Conservation (phyloP, 2,329 filamentous ascomycete genomes). For the Neonectria magnoliae region DNA sequence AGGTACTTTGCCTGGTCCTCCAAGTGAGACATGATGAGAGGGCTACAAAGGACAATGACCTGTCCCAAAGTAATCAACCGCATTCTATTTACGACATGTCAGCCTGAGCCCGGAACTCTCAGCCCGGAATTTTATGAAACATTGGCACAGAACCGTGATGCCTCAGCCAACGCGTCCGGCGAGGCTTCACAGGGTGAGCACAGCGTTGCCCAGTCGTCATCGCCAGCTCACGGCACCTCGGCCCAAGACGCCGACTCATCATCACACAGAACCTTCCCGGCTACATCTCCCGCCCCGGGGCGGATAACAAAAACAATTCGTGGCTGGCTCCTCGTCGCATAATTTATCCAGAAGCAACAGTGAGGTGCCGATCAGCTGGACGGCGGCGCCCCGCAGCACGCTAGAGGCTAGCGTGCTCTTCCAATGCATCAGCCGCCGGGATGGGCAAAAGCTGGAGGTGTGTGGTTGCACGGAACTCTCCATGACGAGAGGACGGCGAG, state of each 20-base stretch:
- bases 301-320: neutral
- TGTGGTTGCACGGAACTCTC: neutral
- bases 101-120: neutral
- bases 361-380: neutral
- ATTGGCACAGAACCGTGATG: neutral
- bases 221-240: neutral
- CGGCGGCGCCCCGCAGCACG: constrained; percentile 26
- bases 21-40: neutral
- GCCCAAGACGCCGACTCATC: neutral
- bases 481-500: neutral
- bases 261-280: neutral
- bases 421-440: neutral
- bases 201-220: neutral
- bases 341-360: neutral
- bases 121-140: neutral
- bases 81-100: neutral
- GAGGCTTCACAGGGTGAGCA: neutral
- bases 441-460: neutral
- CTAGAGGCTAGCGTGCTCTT: constrained; percentile 28
- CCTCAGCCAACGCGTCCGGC: neutral
- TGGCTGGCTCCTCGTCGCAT: neutral
- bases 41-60: neutral
- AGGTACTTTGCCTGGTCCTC: no score
- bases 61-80: no score
- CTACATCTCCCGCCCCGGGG: neutral